phyloP scores from a whole-genome alignment of 805 yeast species.

The Geotrichum ghanense region DNA sequence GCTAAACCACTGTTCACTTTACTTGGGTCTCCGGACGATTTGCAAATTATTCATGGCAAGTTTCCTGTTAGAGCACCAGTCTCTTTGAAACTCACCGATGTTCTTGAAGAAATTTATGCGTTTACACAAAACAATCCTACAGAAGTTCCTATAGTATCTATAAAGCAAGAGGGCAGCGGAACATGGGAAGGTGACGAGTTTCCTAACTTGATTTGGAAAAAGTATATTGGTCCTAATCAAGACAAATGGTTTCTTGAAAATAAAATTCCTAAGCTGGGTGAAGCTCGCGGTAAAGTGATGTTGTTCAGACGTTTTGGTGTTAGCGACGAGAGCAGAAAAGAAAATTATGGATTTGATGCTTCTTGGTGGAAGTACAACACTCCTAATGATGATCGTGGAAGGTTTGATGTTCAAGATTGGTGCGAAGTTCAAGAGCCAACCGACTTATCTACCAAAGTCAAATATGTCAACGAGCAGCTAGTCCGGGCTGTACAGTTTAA shows the following conservation, averaged over 20 bases:
- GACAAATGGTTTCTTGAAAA: conserved; percentile 51
- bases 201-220: conserved; percentile 47
- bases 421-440: conserved; percentile 45
- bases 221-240: conserved; percentile 37
- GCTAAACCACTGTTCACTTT: conserved; percentile 45
- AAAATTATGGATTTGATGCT: conserved; percentile 54
- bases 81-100: conserved; percentile 40
- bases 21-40: conserved; percentile 35
- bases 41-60: conserved; percentile 63
- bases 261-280: conserved; percentile 46
- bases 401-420: conserved; percentile 59
- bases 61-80: conserved; percentile 59
- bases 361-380: conserved; percentile 56
- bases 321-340: conserved; percentile 27
- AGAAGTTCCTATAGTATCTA: conserved; percentile 54
- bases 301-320: conserved; percentile 66
- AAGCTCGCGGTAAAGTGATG: conserved; percentile 54
- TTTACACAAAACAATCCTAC: conserved; percentile 41
- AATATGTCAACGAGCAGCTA: conserved; percentile 45
- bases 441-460: conserved; percentile 46
- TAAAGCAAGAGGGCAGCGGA: conserved; percentile 65
- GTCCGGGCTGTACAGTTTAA: conserved; percentile 41
- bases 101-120: conserved; percentile 45
- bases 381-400: conserved; percentile 52
- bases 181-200: conserved; percentile 64